Percentiles rank a stretch among this genome's conserved stretches.
phyloP scores from a whole-genome alignment of 345 rosid species.

The Litchi chinensis region DNA sequence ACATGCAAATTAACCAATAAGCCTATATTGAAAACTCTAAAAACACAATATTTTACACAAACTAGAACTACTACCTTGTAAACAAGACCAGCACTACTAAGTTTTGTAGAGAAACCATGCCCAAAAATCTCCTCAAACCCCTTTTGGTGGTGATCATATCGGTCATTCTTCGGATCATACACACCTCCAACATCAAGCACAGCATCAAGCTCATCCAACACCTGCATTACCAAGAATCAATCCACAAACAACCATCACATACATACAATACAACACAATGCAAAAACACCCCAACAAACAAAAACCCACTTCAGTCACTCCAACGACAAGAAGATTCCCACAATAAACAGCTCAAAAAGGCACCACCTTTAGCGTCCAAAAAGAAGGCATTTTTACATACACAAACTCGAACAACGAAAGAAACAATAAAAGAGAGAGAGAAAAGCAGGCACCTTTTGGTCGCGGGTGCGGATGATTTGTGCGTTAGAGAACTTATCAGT shows the following conservation, averaged over 20 bases:
- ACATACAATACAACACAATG: neutral
- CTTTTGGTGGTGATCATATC: constrained; percentile 93
- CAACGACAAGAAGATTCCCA: neutral
- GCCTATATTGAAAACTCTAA: neutral
- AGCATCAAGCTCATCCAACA: constrained; percentile 83
- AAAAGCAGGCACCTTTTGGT: constrained; percentile 59
- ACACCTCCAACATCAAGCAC: constrained; percentile 98
- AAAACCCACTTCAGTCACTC: neutral
- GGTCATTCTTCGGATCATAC: constrained; percentile 69
- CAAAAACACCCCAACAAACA: neutral
- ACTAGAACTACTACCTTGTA: constrained; percentile 61
- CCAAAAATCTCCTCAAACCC: constrained; percentile 90
- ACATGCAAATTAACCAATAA: constrained; percentile 4
- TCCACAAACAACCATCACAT: constrained; percentile 1
- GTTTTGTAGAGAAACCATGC: constrained; percentile 81
- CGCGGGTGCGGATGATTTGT: constrained; percentile 80
- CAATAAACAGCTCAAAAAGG: neutral
- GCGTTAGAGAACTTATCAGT: constrained; percentile 71
- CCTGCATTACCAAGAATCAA: constrained; percentile 43
- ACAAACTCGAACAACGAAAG: neutral
- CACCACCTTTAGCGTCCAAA: neutral
- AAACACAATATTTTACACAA: neutral
- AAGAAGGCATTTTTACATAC: neutral
- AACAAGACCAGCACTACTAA: constrained; percentile 95
- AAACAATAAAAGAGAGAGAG: neutral